Percentiles rank a stretch among this genome's conserved stretches.
Conservation (phyloP, 164 flowering plant species). For the Saururus chinensis region DNA sequence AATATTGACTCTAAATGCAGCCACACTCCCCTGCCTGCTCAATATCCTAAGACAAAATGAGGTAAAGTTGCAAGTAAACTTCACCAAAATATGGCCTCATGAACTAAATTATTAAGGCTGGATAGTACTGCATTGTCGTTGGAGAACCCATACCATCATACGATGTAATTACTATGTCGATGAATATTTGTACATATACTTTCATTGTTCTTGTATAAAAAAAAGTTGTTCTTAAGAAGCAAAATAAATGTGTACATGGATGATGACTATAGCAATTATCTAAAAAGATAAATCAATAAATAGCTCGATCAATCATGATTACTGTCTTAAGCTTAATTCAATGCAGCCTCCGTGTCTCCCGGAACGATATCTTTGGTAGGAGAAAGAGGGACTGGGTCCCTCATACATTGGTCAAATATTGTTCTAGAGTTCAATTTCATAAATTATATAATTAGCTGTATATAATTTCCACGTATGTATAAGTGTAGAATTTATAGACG, state of each 20-base stretch:
- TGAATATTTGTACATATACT: not conserved
- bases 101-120: too few relatives aligned
- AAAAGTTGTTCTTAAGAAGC: not conserved
- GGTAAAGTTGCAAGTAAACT: too few relatives aligned
- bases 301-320: not conserved
- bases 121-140: too few relatives aligned
- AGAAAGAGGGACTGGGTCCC: not conserved
- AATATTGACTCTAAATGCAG: too few relatives aligned
- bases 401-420: not conserved
- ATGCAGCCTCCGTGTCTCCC: constrained; percentile 1
- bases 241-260: not conserved
- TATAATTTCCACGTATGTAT: not conserved
- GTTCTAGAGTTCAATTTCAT: not conserved
- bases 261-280: not conserved
- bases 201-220: too few relatives aligned
- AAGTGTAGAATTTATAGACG: not conserved
- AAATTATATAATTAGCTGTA: not conserved
- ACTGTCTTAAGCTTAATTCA: not conserved
- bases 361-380: not conserved
- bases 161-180: not conserved
- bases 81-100: too few relatives aligned
- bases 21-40: too few relatives aligned
- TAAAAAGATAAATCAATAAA: too few relatives aligned
- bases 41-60: too few relatives aligned
- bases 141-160: too few relatives aligned